Percentiles rank a stretch among this genome's conserved stretches.
These are phyloP conservation scores for Exsudoporus frostii DNA, from an alignment of 768 basidiomycete genomes.

Conservation along the genomic window DNA sequence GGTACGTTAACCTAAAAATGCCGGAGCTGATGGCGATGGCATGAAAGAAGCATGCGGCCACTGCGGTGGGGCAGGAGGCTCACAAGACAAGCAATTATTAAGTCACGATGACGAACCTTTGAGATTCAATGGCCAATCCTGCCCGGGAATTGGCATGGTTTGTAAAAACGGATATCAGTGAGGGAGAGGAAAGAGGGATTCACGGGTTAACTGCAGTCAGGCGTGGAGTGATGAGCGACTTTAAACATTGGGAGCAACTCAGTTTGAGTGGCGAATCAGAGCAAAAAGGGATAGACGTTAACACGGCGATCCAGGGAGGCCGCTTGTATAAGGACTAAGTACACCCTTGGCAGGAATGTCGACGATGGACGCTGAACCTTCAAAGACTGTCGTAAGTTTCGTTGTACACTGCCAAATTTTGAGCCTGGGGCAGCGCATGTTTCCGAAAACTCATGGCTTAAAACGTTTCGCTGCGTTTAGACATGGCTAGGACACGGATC, in stretches of 20 bases:
- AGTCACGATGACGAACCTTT: constrained; percentile 11
- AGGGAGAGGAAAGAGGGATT: not conserved
- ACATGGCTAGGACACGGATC: no score
- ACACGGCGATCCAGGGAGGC: no score
- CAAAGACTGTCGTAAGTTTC: no score
- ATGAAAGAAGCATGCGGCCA: constrained; percentile 5
- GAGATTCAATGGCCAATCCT: constrained; percentile 10
- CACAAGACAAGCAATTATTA: not conserved
- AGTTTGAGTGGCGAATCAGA: no score
- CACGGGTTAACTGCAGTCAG: not conserved
- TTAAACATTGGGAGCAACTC: not conserved
- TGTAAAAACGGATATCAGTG: not conserved
- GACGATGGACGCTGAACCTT: no score
- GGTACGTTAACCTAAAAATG: constrained; percentile 13
- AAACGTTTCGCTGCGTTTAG: no score
- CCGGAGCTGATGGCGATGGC: constrained; percentile 9
- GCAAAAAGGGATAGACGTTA: no score
- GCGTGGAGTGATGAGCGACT: not conserved
- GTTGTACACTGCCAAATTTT: no score
- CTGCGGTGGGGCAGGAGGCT: not conserved
- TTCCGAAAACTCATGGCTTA: no score
- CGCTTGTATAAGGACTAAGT: no score
- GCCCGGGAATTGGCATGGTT: constrained; percentile 16
- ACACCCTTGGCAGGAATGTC: no score
- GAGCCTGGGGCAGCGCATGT: no score